Evolutionary conservation across 345 rosid species (phyloP), one percentile per base, ranked within the genome.

Genomic region (Noccaea bulbosa): DNA sequence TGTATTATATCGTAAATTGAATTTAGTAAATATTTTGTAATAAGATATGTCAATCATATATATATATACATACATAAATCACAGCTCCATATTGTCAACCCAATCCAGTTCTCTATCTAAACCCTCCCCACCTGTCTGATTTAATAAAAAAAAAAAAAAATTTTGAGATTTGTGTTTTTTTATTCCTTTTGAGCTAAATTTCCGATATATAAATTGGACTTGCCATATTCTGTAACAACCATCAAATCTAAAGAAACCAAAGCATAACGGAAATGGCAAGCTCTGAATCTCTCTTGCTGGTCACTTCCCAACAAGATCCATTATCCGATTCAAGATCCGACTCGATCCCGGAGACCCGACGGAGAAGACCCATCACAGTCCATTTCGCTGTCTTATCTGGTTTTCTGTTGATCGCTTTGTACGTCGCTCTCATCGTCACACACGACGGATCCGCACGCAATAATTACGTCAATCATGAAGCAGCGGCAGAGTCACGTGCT

Each of bases 401-500:
- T 20, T 32, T 89, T 52, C n/a, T 84, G 0, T 20, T 86, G 54
- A 43, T 83, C 11, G 75, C 74, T 4, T 51, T 86, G 11, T 35
- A 80, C 53, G 73, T 77, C 3, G 78, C 75, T 24, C 37, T 82
- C 7, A 34, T 82, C 27, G 64, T 74, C 44, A 62, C 62, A n/a
- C 70, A 62, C 67, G 50, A 69, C 46, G 70, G 64, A 62, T 61
- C 65, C 53, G 17, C 52, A 11, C 35, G 10, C 2, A 16, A 61
- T n/a, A 48, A 53, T 38, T 61, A 4, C 22, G 35, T 12, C 55
- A 16, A 54, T 39, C 43, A 50, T 41, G 14, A 33, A 43, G 78
- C 55, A 6, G 16, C 61, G 82, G 6, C 14, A 16, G 61, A 66
- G 87, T 1, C 89, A 90, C 9, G 91, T 3, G 80, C 83, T 52